Evolutionary conservation across 2,329 filamentous ascomycete species (phyloP).

Genomic region (Ophiostoma triangulosporum): DNA sequence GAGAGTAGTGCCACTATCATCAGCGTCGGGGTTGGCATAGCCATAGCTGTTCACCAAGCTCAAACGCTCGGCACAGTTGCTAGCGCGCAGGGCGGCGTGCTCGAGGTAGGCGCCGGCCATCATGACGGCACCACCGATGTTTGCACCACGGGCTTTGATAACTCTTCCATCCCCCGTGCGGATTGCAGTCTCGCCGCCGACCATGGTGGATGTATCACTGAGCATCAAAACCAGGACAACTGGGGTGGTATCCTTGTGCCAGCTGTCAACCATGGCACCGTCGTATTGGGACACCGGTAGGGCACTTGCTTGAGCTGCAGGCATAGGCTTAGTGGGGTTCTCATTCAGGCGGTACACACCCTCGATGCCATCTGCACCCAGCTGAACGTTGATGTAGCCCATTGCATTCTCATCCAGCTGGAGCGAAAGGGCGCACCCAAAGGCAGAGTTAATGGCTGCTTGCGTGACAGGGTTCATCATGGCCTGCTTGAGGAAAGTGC

Average conservation of each 20-base stretch:
- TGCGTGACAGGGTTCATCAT: slow-evolving; percentile 1
- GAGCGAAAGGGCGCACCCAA: background rate
- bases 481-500: background rate
- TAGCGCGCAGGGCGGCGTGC: slow-evolving; percentile 12
- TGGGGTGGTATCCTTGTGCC: slow-evolving; percentile 12
- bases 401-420: slow-evolving; percentile 11
- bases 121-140: slow-evolving; percentile 10
- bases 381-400: slow-evolving; percentile 13
- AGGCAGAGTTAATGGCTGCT: background rate
- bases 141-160: slow-evolving; percentile 10
- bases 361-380: slow-evolving; percentile 10
- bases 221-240: slow-evolving; percentile 12
- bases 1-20: slow-evolving; percentile 10
- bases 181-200: slow-evolving; percentile 12
- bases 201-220: slow-evolving; percentile 12
- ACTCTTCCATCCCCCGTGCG: slow-evolving; percentile 3
- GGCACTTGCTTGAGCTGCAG: background rate
- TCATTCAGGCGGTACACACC: slow-evolving; percentile 9
- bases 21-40: slow-evolving; percentile 10
- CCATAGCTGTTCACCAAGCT: slow-evolving; percentile 12
- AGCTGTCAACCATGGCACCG: slow-evolving; percentile 5
- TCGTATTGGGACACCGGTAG: background rate
- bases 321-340: slow-evolving; percentile 3
- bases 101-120: slow-evolving; percentile 10
- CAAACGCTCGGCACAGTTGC: slow-evolving; percentile 11